phyloP scores from a whole-genome alignment of 1,139 yeast species.

The Saccharomycopsis phalli region DNA sequence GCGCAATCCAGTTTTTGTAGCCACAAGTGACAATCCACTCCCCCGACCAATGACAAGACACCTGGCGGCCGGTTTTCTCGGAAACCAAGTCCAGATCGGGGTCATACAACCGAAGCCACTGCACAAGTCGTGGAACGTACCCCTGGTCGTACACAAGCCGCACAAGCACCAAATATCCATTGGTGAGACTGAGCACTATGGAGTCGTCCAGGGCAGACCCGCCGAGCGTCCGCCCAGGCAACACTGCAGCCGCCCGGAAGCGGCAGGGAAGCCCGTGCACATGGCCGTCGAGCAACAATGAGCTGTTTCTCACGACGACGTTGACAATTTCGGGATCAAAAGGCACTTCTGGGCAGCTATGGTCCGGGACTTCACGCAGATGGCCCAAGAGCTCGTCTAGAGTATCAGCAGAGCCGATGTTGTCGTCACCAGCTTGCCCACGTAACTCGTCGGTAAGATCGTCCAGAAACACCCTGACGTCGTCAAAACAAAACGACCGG shows the following conservation, averaged over 20 bases:
- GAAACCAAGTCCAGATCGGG: neutral
- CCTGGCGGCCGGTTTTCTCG: conserved; percentile 1
- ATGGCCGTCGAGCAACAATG: conserved; percentile 7
- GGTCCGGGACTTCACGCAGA: too few relatives aligned
- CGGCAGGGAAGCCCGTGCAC: conserved; percentile 6
- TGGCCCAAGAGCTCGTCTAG: conserved; percentile 16
- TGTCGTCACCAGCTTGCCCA: conserved; percentile 3
- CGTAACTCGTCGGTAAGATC: neutral
- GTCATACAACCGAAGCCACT: conserved; percentile 5
- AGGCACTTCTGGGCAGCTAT: too few relatives aligned
- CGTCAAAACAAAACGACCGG: too few relatives aligned
- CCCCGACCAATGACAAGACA: conserved; percentile 9
- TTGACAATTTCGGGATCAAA: conserved; percentile 1
- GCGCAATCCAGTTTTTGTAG: conserved; percentile 3
- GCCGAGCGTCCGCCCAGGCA: conserved; percentile 1
- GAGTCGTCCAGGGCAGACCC: conserved; percentile 6
- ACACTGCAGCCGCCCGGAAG: conserved; percentile 3
- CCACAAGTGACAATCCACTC: conserved; percentile 4
- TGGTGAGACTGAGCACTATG: conserved; percentile 3
- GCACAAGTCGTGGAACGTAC: conserved; percentile 3
- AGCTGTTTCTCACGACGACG: conserved; percentile 9
- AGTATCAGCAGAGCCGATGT: conserved; percentile 13
- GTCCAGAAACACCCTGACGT: too few relatives aligned
- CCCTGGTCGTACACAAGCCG: neutral
- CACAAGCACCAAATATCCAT: conserved; percentile 10